Base-by-base conservation (phyloP, 208 protist species). In the Acanthamoeba polyphaga region DNA sequence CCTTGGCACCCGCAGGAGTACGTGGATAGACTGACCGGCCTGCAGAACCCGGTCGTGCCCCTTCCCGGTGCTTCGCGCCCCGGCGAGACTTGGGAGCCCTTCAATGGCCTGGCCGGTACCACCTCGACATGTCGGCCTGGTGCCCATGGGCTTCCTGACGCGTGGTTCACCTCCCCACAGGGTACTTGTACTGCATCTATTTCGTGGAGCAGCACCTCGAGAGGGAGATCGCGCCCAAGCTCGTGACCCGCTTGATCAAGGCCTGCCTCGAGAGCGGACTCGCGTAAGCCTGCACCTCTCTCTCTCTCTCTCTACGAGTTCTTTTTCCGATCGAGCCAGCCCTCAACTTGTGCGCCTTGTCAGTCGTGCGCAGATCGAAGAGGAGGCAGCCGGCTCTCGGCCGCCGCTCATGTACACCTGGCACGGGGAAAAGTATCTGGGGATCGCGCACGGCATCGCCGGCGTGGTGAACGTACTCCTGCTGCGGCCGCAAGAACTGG, bases 331-430 rank as follows among this genome's bases (percentile, higher is more conserved):
- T 19, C 80, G 49, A 15, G 49, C 1, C 49, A 51, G 51, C 34
- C 34, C 38, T 70, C 32, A 22, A 19, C 13, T 15, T 74, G 13
- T 62, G 19, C 13, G 12, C 13, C 55, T 1, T 22, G 3, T 8
- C 51, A 89, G 80, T 5, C n/a, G 24, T 1, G 80, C 80, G 6
- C 64, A 89, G 53, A 9, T 29, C n/a, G 80, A 89, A 38, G 49
- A 1, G 29, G 49, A 1, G 29, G n/a, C 38, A 15, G 46, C 24
- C 78, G n/a, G 46, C 22, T 2, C 7, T 13, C 53, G 22, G 13
- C 87, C 87, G 87, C 87, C 87, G 3, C 43, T 92, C 38, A 92
- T 92, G 87, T 92, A 92, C 46, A 10, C 87, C 7, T 92, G 87
- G 87, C 8, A 92, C 38, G 87, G 87, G 60, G 64, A 76, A 10